A percentile compares a stretch with the other conserved stretches of the same genome.
These are phyloP conservation scores for Ustilago xerochloae DNA, from an alignment of 1,284 basidiomycete genomes.

Conservation along the genomic window DNA sequence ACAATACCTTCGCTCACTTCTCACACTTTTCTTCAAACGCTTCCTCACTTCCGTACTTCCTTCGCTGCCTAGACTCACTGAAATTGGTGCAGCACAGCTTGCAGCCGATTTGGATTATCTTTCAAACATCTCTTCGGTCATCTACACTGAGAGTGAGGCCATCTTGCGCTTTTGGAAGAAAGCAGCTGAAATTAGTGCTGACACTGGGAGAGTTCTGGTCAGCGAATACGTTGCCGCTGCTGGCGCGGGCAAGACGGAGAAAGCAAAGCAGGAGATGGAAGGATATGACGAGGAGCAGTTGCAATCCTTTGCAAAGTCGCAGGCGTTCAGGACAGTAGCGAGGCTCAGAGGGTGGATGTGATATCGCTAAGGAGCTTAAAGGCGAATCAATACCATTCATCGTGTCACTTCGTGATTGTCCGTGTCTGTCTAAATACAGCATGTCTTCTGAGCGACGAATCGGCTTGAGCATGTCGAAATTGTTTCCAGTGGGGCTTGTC, in stretches of 20 bases:
- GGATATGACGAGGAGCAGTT: slow-evolving; percentile 12
- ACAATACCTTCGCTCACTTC: slow-evolving; percentile 78
- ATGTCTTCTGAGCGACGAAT: too few species aligned
- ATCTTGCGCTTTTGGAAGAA: slow-evolving; percentile 33
- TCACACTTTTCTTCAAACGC: slow-evolving; percentile 76
- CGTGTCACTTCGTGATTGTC: not conserved
- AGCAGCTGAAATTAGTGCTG: slow-evolving; percentile 16
- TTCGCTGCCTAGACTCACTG: slow-evolving; percentile 74
- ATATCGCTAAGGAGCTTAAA: too few species aligned
- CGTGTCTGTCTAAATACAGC: too few species aligned
- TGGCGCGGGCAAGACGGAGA: not conserved
- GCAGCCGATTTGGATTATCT: slow-evolving; percentile 87
- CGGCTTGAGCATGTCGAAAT: too few species aligned
- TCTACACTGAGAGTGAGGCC: slow-evolving; percentile 66
- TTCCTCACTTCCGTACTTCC: slow-evolving; percentile 39
- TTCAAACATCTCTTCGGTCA: slow-evolving; percentile 88
- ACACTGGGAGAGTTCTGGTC: slow-evolving; percentile 13
- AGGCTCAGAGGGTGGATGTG: slow-evolving; percentile 36
- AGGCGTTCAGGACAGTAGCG: slow-evolving; percentile 26
- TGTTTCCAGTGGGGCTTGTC: too few species aligned
- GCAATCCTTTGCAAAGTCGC: slow-evolving; percentile 8
- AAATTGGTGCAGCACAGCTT: slow-evolving; percentile 83
- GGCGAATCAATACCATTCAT: too few species aligned
- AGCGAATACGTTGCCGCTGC: slow-evolving; percentile 8
- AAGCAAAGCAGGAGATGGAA: slow-evolving; percentile 2